Evolutionary conservation across 164 flowering plant genomes (phyloP).

Genomic region (Annona cherimola): DNA sequence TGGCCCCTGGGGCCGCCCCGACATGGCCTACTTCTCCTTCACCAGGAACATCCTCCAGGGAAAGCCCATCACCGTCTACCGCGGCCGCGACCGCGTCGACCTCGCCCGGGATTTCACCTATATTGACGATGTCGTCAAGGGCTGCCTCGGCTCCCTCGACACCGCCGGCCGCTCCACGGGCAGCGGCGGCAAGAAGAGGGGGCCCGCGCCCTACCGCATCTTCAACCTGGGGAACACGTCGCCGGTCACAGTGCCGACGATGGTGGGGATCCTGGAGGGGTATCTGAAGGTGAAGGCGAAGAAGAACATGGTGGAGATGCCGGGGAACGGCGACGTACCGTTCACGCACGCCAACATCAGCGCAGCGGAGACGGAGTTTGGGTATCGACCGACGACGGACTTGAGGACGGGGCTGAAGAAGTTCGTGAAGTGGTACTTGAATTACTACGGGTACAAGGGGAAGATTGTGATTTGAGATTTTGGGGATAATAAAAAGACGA

Average conservation of each 20-base stretch:
- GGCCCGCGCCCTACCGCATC: slow-evolving; percentile 18
- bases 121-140: slow-evolving; percentile 21
- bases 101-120: slow-evolving; percentile 21
- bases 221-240: slow-evolving; percentile 22
- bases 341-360: slow-evolving; percentile 20
- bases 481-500: neutral
- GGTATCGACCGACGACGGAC: slow-evolving; percentile 22
- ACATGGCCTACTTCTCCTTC: slow-evolving; percentile 22
- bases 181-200: slow-evolving; percentile 19
- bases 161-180: slow-evolving; percentile 18
- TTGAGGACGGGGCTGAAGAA: slow-evolving; percentile 19
- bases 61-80: slow-evolving; percentile 17
- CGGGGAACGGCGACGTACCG: slow-evolving; percentile 22
- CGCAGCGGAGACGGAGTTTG: slow-evolving; percentile 11
- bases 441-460: slow-evolving; percentile 15
- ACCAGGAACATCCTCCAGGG: slow-evolving; percentile 21
- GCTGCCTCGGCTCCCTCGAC: slow-evolving; percentile 18
- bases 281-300: slow-evolving; percentile 18
- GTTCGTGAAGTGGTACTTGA: slow-evolving; percentile 17
- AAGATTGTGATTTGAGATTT: neutral
- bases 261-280: slow-evolving; percentile 16
- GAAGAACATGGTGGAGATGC: slow-evolving; percentile 20
- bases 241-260: slow-evolving; percentile 19
- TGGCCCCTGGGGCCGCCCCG: slow-evolving; percentile 25
- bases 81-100: slow-evolving; percentile 13